Evolutionary conservation across 2,329 filamentous ascomycete species (phyloP).

Genomic region (Diaporthe sp.): DNA sequence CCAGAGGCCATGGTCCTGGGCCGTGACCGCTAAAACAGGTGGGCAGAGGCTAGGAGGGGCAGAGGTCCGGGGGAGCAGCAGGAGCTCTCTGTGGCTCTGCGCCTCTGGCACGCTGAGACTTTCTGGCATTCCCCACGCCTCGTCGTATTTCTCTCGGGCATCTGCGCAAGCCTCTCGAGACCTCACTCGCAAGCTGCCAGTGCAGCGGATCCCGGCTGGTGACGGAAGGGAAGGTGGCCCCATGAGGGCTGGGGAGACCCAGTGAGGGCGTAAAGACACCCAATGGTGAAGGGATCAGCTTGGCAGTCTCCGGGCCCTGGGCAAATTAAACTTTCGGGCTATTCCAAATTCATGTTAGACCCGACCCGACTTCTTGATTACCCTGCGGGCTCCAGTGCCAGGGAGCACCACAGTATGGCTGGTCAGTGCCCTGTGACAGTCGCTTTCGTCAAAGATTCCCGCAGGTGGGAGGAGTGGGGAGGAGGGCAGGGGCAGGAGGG

Average conservation of each 20-base stretch:
- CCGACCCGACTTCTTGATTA: slow-evolving; percentile 34
- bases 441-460: slow-evolving; percentile 36
- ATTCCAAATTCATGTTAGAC: slow-evolving; percentile 33
- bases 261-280: slow-evolving; percentile 32
- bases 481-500: slow-evolving; percentile 34
- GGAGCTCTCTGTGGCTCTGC: slow-evolving; percentile 27
- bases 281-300: slow-evolving; percentile 37
- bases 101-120: slow-evolving; percentile 25
- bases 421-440: slow-evolving; percentile 37
- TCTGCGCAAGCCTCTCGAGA: slow-evolving; percentile 31
- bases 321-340: slow-evolving; percentile 38
- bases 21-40: slow-evolving; percentile 26
- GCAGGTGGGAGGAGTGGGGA: slow-evolving; percentile 32
- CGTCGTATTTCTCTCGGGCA: slow-evolving; percentile 28
- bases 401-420: slow-evolving; percentile 36
- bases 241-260: slow-evolving; percentile 34
- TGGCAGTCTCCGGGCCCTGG: slow-evolving; percentile 32
- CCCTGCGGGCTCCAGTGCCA: slow-evolving; percentile 28
- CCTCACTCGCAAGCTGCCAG: slow-evolving; percentile 31
- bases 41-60: slow-evolving; percentile 27
- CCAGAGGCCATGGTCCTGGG: slow-evolving; percentile 9
- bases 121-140: slow-evolving; percentile 28
- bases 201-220: slow-evolving; percentile 40
- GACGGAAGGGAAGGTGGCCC: slow-evolving; percentile 30
- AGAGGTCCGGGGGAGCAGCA: slow-evolving; percentile 32